Evolutionary conservation across 352 stramenopile genomes (phyloP), one percentile per base, ranked within the genome.

Genomic region (Phytophthora pini): DNA sequence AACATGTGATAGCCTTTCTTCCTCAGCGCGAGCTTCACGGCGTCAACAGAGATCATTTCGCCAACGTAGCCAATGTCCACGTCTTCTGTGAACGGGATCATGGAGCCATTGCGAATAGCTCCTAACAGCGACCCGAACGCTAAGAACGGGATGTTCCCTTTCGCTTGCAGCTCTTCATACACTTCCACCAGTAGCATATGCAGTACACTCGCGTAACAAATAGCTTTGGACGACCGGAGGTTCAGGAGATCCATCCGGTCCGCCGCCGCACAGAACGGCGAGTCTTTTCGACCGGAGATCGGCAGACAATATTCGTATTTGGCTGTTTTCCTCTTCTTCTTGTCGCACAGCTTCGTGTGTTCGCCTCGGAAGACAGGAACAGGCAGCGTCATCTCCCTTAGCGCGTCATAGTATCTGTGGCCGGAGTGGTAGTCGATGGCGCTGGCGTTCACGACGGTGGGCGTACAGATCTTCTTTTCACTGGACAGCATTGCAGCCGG

Each of bases 31-130:
- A 34, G 43, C 32, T 46, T 44, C 11, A 69, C 43, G 15, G 57
- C 34, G 24, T 58, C 38, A 12, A 34, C 50, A 10, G 58, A 17
- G 22, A 48, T 9, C 49, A 66, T 29, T 8, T 59, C 31, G 15
- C 68, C 50, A 8, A 66, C 58, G 57, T 75, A 84, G 0, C 67
- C 76, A 17, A 87, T 63, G 44, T 87, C 79, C 15, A 65, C 69
- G 63, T 87, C 79, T 50, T 84, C 76, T 1, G 79, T 85, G 68
- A 79, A 87, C 2, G 78, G 67, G 61, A 87, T 84, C 38, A 76
- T 70, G 50, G 72, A 79, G 0, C 38, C 52, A 41, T 82, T 77
- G 39, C 77, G 76, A 12, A 88, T 57, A 17, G 76, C 79, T 38
- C 79, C 79, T 1, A 88, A 62, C 38, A 88, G 43, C 44, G 79